Percentiles rank a stretch among this genome's conserved stretches.
These are phyloP conservation scores for Leptoxyphium fumago DNA, from an alignment of 2,329 filamentous ascomycete species.

Conservation along the genomic window DNA sequence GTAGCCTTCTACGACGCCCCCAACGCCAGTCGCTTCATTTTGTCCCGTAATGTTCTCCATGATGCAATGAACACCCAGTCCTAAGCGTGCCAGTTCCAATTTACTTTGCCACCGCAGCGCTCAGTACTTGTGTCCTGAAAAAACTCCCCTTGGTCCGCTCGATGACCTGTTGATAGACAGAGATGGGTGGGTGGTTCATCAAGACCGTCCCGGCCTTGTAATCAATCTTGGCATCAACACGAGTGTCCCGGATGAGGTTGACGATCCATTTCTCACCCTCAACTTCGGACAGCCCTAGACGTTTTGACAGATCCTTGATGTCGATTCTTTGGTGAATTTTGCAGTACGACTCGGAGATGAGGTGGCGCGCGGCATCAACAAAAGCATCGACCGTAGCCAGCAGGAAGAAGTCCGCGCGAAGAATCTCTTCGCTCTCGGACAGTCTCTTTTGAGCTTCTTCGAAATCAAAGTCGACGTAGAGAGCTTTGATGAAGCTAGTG, in stretches of 20 bases:
- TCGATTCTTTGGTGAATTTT: constrained; percentile 99
- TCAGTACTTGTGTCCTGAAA: constrained; percentile 94
- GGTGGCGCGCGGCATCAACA: constrained; percentile 83
- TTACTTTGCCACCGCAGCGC: constrained; percentile 36
- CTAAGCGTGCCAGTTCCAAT: background rate
- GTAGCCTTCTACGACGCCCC: background rate
- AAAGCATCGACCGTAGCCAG: constrained; percentile 71
- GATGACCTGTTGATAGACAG: constrained; percentile 98
- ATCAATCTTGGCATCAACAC: constrained; percentile 97
- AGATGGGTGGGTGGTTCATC: constrained; percentile 98
- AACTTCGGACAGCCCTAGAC: constrained; percentile 79
- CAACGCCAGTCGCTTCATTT: background rate
- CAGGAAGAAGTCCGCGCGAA: constrained; percentile 92
- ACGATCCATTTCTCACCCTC: constrained; percentile 99
- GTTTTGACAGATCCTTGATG: constrained; percentile 85
- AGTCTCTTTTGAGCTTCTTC: constrained; percentile 90
- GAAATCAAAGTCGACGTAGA: constrained; percentile 94
- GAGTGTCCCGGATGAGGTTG: constrained; percentile 93
- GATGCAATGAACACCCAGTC: background rate
- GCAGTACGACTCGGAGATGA: constrained; percentile 98
- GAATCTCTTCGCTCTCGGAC: constrained; percentile 72
- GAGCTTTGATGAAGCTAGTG: constrained; percentile 88
- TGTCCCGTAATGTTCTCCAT: background rate
- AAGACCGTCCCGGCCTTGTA: constrained; percentile 97
- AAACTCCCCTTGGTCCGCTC: constrained; percentile 98